phyloP scores from a whole-genome alignment of 352 stramenopile species.

The Pythium sp. region DNA sequence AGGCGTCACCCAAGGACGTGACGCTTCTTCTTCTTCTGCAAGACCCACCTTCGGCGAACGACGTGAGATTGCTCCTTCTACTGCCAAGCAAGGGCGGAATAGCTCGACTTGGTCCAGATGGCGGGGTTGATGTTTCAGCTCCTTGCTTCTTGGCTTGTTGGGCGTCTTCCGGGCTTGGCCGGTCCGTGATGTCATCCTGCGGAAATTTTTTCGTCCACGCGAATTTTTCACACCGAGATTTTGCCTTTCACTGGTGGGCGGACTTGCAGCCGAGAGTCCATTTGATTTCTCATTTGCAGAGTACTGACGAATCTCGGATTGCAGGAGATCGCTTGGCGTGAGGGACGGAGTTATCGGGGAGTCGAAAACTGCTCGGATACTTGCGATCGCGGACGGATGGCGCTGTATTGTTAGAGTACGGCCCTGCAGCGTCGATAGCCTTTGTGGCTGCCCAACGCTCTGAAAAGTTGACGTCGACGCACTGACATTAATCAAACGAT shows the following conservation, averaged over 20 bases:
- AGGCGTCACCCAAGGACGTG: neutral
- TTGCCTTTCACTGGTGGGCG: neutral
- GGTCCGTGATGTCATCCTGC: neutral
- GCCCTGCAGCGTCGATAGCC: constrained; percentile 1
- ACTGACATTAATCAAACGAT: constrained; percentile 12
- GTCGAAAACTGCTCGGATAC: constrained; percentile 6
- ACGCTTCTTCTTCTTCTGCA: neutral
- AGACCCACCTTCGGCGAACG: neutral
- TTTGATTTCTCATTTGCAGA: neutral
- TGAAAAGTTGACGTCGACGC: neutral
- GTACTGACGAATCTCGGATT: neutral
- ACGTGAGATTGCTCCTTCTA: constrained; percentile 1
- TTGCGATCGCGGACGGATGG: constrained; percentile 4
- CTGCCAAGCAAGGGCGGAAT: neutral
- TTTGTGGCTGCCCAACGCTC: neutral
- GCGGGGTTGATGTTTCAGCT: neutral
- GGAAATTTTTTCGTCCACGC: neutral
- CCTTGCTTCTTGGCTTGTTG: neutral
- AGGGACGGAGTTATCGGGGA: neutral
- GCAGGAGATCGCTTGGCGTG: neutral
- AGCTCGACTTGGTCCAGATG: neutral
- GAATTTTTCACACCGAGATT: neutral
- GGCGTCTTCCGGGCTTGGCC: neutral
- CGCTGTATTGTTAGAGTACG: neutral
- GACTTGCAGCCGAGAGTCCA: neutral